Evolutionary conservation across 2,329 filamentous ascomycete genomes (phyloP).

Genomic region (Claviceps digitariae): DNA sequence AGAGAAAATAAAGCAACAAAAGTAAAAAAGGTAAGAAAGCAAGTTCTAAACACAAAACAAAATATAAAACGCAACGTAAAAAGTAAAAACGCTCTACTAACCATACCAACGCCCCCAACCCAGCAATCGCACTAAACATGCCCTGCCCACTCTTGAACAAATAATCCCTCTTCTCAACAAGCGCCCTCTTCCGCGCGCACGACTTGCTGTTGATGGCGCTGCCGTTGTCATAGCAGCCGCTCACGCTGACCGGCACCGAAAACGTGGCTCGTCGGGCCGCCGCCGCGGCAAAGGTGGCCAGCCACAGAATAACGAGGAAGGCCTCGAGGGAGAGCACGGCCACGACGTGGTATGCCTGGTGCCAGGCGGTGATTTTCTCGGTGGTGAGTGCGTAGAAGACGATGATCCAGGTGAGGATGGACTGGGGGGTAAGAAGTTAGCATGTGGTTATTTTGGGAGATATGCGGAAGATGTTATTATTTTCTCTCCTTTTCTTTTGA

Average conservation of each 20-base stretch:
- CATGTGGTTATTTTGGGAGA: background rate
- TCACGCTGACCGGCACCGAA: slow-evolving; percentile 17
- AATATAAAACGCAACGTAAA: too few species aligned
- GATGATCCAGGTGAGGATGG: slow-evolving; percentile 31
- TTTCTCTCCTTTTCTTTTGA: background rate
- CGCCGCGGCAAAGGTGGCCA: slow-evolving; percentile 27
- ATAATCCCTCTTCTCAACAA: slow-evolving; percentile 13
- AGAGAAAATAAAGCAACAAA: too few species aligned
- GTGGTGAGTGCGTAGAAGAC: slow-evolving; percentile 27
- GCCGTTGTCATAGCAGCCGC: slow-evolving; percentile 23
- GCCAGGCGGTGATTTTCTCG: slow-evolving; percentile 24
- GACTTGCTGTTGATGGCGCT: slow-evolving; percentile 26
- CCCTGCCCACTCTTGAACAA: slow-evolving; percentile 22
- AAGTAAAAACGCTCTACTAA: too few species aligned
- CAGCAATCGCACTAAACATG: slow-evolving; percentile 26
- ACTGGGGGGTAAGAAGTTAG: slow-evolving; percentile 15
- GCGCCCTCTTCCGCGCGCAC: slow-evolving; percentile 19
- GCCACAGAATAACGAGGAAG: slow-evolving; percentile 33
- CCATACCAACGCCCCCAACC: slow-evolving; percentile 30
- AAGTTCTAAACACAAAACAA: too few species aligned
- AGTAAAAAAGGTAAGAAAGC: too few species aligned
- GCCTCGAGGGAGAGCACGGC: slow-evolving; percentile 30
- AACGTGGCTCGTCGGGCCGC: slow-evolving; percentile 27
- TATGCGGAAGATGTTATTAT: slow-evolving; percentile 6
- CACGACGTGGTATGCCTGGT: slow-evolving; percentile 27